Conservation (phyloP, 1,139 yeast genomes). For the Diutina neorugosa region DNA sequence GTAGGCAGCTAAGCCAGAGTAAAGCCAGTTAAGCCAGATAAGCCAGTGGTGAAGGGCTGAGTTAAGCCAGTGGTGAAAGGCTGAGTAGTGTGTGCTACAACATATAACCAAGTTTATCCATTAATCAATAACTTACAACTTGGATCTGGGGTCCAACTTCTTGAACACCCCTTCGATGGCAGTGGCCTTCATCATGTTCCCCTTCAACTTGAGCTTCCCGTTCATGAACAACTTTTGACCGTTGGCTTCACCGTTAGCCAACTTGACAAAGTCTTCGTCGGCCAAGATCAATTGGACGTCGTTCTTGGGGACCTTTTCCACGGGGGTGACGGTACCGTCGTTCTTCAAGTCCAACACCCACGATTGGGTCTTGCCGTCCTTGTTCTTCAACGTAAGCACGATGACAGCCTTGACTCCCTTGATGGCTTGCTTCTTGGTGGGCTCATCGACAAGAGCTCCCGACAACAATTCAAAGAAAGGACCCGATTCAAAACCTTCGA, state of each 20-base stretch:
- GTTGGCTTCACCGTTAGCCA: conserved; percentile 68
- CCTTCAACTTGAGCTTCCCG: conserved; percentile 78
- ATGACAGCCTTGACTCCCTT: conserved; percentile 50
- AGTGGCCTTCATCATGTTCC: conserved; percentile 85
- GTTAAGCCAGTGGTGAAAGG: too few species aligned
- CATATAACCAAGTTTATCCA: not conserved
- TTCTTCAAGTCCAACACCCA: conserved; percentile 68
- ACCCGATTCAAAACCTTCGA: conserved; percentile 39
- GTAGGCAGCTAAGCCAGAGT: too few species aligned
- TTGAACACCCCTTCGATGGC: conserved; percentile 64
- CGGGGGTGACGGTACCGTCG: conserved; percentile 42
- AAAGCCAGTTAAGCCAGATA: too few species aligned
- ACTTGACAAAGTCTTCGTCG: conserved; percentile 56
- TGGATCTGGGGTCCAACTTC: conserved; percentile 45
- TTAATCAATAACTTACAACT: conserved; percentile 11
- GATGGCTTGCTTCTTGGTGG: conserved; percentile 29
- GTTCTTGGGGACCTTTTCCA: conserved; percentile 34
- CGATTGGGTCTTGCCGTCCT: conserved; percentile 49
- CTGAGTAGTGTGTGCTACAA: too few species aligned
- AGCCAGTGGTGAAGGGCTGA: too few species aligned
- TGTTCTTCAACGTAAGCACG: conserved; percentile 58
- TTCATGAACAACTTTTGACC: conserved; percentile 78
- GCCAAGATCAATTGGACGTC: conserved; percentile 57
- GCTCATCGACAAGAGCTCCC: conserved; percentile 28
- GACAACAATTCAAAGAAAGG: conserved; percentile 30